A percentile compares a stretch with the other conserved stretches of the same genome.
These are phyloP conservation scores for Davidsoniella virescens DNA, from an alignment of 2,329 filamentous ascomycete species.

Conservation along the genomic window DNA sequence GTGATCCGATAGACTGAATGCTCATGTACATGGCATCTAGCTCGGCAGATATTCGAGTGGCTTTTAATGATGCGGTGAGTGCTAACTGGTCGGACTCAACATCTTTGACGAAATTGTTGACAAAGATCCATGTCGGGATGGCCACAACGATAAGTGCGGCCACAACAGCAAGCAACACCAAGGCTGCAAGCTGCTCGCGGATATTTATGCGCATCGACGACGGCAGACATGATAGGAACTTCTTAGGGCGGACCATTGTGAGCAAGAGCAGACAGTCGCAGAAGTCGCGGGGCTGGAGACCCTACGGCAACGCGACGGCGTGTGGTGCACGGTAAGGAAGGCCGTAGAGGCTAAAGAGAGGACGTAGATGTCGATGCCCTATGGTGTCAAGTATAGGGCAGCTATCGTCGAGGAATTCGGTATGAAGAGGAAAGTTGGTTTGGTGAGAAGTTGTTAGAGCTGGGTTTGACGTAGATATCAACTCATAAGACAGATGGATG, in stretches of 20 bases:
- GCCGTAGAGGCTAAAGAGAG: neutral
- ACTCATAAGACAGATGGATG: too few relatives aligned
- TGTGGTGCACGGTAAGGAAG: neutral
- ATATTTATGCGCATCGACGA: constrained; percentile 65
- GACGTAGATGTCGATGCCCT: neutral
- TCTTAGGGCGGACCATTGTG: constrained; percentile 11
- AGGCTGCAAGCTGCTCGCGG: constrained; percentile 65
- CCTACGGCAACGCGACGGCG: neutral
- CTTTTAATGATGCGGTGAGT: constrained; percentile 73
- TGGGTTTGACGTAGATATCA: too few relatives aligned
- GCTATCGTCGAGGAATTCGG: neutral
- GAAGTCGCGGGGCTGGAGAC: neutral
- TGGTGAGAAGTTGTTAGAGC: neutral
- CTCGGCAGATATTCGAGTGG: constrained; percentile 63
- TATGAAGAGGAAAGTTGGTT: neutral
- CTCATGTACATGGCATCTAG: constrained; percentile 65
- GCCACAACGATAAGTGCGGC: constrained; percentile 62
- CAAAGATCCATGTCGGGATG: constrained; percentile 53
- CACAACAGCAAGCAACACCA: constrained; percentile 62
- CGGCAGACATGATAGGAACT: constrained; percentile 12
- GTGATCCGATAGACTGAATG: constrained; percentile 54
- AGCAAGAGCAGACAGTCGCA: too few relatives aligned
- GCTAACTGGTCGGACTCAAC: constrained; percentile 46
- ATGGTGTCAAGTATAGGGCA: neutral
- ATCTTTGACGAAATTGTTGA: constrained; percentile 35